A percentile compares a stretch with the other conserved stretches of the same genome.
These are phyloP conservation scores for Penicillium soppii DNA, from an alignment of 495 filamentous ascomycete genomes.

Conservation along the genomic window DNA sequence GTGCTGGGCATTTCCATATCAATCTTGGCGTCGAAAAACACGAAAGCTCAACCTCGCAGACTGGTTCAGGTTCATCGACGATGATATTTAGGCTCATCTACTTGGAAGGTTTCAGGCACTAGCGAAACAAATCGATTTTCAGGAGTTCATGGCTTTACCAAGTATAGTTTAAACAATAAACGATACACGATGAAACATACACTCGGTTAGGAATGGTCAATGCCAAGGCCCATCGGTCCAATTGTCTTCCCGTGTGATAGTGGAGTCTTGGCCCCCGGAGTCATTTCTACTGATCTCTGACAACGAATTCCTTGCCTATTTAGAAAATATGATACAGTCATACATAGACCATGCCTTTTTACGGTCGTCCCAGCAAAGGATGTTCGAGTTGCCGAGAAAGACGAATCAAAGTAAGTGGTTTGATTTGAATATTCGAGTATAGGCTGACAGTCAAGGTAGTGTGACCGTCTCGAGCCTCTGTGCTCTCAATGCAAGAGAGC, in stretches of 20 bases:
- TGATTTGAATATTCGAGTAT: not conserved
- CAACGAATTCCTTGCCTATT: constrained; percentile 4
- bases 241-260: no score
- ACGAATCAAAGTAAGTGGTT: constrained; percentile 22
- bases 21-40: not conserved
- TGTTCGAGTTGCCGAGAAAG: constrained; percentile 24
- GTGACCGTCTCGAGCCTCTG: constrained; percentile 22
- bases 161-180: no score
- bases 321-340: not conserved
- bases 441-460: constrained; percentile 11
- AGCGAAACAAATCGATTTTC: not conserved
- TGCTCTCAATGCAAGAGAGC: constrained; percentile 26
- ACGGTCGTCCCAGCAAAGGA: constrained; percentile 22
- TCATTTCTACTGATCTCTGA: not conserved
- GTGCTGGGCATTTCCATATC: not conserved
- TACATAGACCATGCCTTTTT: constrained; percentile 17
- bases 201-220: constrained; percentile 4
- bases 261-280: no score
- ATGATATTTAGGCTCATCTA: not conserved
- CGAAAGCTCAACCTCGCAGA: not conserved
- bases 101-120: not conserved
- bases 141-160: no score
- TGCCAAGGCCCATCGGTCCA: not conserved
- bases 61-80: not conserved
- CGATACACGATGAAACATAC: not conserved